Conservation (phyloP, 2,329 filamentous ascomycete species). For the Curvularia sp. region DNA sequence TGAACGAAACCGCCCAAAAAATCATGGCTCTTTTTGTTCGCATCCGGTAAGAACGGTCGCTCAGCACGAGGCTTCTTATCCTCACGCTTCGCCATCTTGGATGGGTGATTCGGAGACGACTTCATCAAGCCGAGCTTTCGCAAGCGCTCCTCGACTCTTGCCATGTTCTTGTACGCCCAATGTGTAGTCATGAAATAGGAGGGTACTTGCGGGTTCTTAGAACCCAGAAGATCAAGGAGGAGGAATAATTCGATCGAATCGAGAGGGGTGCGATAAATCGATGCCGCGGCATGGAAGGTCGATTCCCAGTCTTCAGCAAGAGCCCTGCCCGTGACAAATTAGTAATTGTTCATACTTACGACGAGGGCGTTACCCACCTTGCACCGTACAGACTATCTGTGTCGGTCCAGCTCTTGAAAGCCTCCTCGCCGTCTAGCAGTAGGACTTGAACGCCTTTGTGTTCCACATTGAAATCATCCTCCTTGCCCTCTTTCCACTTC, state of each 20-base stretch:
- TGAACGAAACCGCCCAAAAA: slow-evolving; percentile 67
- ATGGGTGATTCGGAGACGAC: slow-evolving; percentile 62
- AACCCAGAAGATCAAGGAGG: slow-evolving; percentile 85
- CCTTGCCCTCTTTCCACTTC: slow-evolving; percentile 73
- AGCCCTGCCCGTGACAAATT: slow-evolving; percentile 53
- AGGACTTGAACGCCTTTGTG: slow-evolving; percentile 87
- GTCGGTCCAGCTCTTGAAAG: slow-evolving; percentile 80
- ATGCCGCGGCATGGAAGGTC: slow-evolving; percentile 71
- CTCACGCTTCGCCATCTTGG: slow-evolving; percentile 46
- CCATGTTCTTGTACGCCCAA: slow-evolving; percentile 88
- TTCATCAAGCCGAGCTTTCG: slow-evolving; percentile 71
- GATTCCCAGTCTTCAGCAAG: slow-evolving; percentile 84
- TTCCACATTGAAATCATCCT: slow-evolving; percentile 64
- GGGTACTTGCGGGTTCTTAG: slow-evolving; percentile 71
- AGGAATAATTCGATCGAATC: slow-evolving; percentile 87
- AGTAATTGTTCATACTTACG: background rate
- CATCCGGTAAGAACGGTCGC: slow-evolving; percentile 64
- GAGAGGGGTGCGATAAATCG: slow-evolving; percentile 75
- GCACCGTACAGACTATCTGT: slow-evolving; percentile 90
- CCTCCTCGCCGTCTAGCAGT: slow-evolving; percentile 92
- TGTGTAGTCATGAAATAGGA: slow-evolving; percentile 92
- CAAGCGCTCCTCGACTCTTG: slow-evolving; percentile 75
- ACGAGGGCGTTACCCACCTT: slow-evolving; percentile 59
- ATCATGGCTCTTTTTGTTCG: slow-evolving; percentile 61
- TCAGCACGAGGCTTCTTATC: slow-evolving; percentile 42